phyloP scores from a whole-genome alignment of 2,329 filamentous ascomycete species.

The Fusarium transvaalense region DNA sequence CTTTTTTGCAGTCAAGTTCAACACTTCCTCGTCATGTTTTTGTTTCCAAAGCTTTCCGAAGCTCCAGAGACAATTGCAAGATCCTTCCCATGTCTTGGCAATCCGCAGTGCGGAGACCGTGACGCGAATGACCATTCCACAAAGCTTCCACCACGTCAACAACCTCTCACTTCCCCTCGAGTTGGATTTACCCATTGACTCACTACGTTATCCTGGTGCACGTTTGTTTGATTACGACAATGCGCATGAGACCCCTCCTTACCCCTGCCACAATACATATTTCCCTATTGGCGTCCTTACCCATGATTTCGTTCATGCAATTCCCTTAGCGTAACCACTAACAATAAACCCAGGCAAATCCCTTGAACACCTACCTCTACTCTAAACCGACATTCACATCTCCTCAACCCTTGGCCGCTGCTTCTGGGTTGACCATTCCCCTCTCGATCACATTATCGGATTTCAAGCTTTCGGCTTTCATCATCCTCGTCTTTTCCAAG shows the following conservation, averaged over 20 bases:
- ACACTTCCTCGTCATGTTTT: conserved; percentile 6
- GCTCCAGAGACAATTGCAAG: conserved; percentile 6
- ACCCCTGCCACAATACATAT: conserved; percentile 14
- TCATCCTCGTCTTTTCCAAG: conserved; percentile 96
- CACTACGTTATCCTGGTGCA: conserved; percentile 23
- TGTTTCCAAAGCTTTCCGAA: conserved; percentile 7
- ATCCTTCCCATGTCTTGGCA: background rate
- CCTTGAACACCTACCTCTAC: conserved; percentile 92
- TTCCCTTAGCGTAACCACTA: conserved; percentile 54
- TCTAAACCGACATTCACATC: conserved; percentile 94
- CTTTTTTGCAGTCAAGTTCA: conserved; percentile 1
- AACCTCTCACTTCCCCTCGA: conserved; percentile 7
- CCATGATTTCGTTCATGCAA: conserved; percentile 41
- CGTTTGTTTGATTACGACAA: conserved; percentile 31
- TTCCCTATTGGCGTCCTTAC: conserved; percentile 23
- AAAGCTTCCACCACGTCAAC: conserved; percentile 17
- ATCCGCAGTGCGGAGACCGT: conserved; percentile 7
- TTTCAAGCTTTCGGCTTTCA: conserved; percentile 95
- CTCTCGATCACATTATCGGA: conserved; percentile 96
- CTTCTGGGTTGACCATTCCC: conserved; percentile 95
- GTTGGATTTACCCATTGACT: conserved; percentile 2
- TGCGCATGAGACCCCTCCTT: conserved; percentile 24
- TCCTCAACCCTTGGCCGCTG: conserved; percentile 89
- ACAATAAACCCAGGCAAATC: conserved; percentile 79
- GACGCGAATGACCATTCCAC: conserved; percentile 9